phyloP scores from a whole-genome alignment of 176 grass and related monocot species.

The Puya raimondii region DNA sequence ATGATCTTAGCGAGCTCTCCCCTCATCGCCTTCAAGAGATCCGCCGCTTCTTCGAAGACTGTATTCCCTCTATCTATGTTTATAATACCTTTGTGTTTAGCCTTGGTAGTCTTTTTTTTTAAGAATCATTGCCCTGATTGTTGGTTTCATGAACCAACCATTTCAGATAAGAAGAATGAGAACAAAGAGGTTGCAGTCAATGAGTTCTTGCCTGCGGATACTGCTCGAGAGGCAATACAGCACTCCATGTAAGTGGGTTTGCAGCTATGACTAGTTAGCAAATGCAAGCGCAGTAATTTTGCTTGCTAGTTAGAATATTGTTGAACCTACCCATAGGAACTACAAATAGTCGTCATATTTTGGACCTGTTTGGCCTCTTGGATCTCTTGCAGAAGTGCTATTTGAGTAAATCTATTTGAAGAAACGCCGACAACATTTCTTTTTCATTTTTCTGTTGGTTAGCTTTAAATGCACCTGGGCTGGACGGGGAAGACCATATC shows the following conservation, averaged over 20 bases:
- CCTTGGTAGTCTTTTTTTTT: too few relatives aligned
- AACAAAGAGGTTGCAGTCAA: slow-evolving; percentile 65
- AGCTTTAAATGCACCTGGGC: too few relatives aligned
- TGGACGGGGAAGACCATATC: too few relatives aligned
- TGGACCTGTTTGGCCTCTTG: too few relatives aligned
- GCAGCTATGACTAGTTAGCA: neutral
- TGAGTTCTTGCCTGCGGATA: slow-evolving; percentile 34
- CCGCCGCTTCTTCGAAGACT: slow-evolving; percentile 66
- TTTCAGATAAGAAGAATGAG: slow-evolving; percentile 72
- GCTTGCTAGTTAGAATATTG: neutral
- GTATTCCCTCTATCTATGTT: slow-evolving; percentile 17
- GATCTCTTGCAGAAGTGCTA: too few relatives aligned
- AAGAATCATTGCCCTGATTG: neutral
- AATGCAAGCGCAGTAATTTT: neutral
- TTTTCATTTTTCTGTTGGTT: too few relatives aligned
- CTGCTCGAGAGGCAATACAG: slow-evolving; percentile 47
- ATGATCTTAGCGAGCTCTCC: slow-evolving; percentile 54
- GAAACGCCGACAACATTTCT: too few relatives aligned
- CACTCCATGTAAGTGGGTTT: slow-evolving; percentile 50
- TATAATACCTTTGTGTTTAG: neutral
- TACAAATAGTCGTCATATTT: too few relatives aligned
- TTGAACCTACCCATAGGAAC: neutral
- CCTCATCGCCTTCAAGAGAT: slow-evolving; percentile 64
- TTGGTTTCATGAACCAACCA: slow-evolving; percentile 12
- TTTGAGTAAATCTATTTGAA: too few relatives aligned